phyloP scores from a whole-genome alignment of 2,329 filamentous ascomycete genomes.

The Trichoderma sp. region DNA sequence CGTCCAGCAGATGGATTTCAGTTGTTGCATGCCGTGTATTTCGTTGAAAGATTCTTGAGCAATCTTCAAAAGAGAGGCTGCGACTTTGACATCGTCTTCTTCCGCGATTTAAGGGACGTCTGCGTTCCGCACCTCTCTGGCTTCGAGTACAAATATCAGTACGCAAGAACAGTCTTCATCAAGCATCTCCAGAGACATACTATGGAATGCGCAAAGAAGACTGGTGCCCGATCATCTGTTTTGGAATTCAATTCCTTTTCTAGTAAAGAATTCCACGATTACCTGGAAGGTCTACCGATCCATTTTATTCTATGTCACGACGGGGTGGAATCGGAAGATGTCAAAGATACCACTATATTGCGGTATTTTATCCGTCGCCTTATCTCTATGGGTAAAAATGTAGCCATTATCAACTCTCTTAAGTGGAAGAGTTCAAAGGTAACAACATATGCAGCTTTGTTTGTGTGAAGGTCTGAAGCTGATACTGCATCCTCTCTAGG shows the following conservation, averaged over 20 bases:
- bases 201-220: constrained; percentile 26
- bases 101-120: constrained; percentile 55
- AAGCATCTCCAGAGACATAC: constrained; percentile 53
- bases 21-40: constrained; percentile 68
- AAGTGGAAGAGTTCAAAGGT: constrained; percentile 22
- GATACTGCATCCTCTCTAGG: background rate
- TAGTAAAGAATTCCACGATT: constrained; percentile 53
- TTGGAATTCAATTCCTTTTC: constrained; percentile 49
- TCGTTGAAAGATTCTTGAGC: constrained; percentile 65
- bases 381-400: constrained; percentile 44
- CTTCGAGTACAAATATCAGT: constrained; percentile 52
- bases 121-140: constrained; percentile 50
- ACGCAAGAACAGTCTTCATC: constrained; percentile 65
- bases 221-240: constrained; percentile 30
- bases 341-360: constrained; percentile 2
- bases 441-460: background rate
- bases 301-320: constrained; percentile 73
- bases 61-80: constrained; percentile 64
- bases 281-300: constrained; percentile 54
- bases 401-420: constrained; percentile 14
- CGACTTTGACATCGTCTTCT: constrained; percentile 72
- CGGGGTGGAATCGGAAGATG: constrained; percentile 43
- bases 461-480: background rate
- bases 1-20: constrained; percentile 60
- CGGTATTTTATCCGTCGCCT: constrained; percentile 55